A percentile compares a stretch with the other conserved stretches of the same genome.
Conservation (phyloP, 129 eudicot genomes). For the Artemisia argyi region DNA sequence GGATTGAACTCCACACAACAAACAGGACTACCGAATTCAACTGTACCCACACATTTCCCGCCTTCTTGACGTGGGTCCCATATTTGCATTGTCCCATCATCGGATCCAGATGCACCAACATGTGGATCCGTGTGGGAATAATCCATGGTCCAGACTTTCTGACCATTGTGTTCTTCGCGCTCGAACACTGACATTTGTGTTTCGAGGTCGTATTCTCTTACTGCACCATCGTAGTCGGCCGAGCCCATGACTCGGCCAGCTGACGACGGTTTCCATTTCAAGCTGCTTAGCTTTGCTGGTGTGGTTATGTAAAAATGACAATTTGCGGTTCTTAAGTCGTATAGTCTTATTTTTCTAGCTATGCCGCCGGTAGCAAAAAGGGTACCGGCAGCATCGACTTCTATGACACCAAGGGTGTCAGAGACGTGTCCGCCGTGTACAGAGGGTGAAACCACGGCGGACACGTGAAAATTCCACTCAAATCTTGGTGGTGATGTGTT, state of each 20-base stretch:
- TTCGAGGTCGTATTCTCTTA: constrained; percentile 73
- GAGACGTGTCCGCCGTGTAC: constrained; percentile 34
- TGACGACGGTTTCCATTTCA: constrained; percentile 70
- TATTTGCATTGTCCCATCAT: constrained; percentile 78
- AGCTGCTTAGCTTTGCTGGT: constrained; percentile 78
- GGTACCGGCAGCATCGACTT: constrained; percentile 52
- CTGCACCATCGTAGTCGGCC: constrained; percentile 75
- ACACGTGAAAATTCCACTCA: constrained; percentile 69
- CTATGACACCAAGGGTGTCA: constrained; percentile 68
- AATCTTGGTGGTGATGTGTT: constrained; percentile 32
- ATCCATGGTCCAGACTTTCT: constrained; percentile 75
- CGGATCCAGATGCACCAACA: constrained; percentile 74
- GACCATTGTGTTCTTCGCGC: constrained; percentile 72
- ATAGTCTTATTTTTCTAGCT: constrained; percentile 59
- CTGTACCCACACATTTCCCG: constrained; percentile 45
- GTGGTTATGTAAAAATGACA: constrained; percentile 57
- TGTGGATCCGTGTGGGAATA: constrained; percentile 54
- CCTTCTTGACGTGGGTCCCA: constrained; percentile 79
- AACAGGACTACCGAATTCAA: constrained; percentile 53
- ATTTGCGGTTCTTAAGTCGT: constrained; percentile 30
- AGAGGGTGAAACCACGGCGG: constrained; percentile 56
- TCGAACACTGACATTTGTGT: constrained; percentile 66
- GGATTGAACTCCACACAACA: constrained; percentile 78
- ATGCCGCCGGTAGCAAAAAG: constrained; percentile 81
- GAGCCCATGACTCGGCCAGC: constrained; percentile 53